A percentile compares a stretch with the other conserved stretches of the same genome.
These are phyloP conservation scores for Avena eriantha DNA, from an alignment of 176 grass and related monocot genomes.

Conservation along the genomic window DNA sequence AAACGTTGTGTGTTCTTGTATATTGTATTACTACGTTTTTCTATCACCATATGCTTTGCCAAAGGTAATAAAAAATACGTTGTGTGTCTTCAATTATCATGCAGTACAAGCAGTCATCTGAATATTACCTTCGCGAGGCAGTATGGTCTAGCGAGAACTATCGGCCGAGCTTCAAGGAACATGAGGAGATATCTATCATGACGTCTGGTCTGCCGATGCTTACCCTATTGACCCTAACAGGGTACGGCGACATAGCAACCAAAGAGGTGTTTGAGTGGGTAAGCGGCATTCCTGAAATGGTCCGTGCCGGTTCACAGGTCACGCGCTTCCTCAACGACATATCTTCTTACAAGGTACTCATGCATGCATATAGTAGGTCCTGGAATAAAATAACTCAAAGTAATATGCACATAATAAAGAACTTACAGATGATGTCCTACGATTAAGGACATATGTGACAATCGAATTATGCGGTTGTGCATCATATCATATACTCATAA, in stretches of 20 bases:
- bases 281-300: neutral
- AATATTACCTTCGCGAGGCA: constrained; percentile 43
- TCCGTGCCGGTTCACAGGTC: neutral
- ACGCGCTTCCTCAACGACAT: constrained; percentile 47
- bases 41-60: no score
- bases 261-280: constrained; percentile 44
- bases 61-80: neutral
- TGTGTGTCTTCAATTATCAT: neutral
- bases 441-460: neutral
- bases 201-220: neutral
- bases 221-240: neutral
- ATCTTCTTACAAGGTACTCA: constrained; percentile 16
- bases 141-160: constrained; percentile 23
- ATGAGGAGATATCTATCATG: constrained; percentile 22
- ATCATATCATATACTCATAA: neutral
- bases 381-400: no score
- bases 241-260: neutral
- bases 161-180: constrained; percentile 44
- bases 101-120: constrained; percentile 23
- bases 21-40: no score
- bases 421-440: no score
- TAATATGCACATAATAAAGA: no score
- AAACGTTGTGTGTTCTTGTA: no score
- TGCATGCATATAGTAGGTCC: no score
- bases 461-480: neutral